Percentiles rank a stretch among this genome's conserved stretches.
Conservation (phyloP, 2,329 filamentous ascomycete genomes). For the Pseudogymnoascus verrucosus region DNA sequence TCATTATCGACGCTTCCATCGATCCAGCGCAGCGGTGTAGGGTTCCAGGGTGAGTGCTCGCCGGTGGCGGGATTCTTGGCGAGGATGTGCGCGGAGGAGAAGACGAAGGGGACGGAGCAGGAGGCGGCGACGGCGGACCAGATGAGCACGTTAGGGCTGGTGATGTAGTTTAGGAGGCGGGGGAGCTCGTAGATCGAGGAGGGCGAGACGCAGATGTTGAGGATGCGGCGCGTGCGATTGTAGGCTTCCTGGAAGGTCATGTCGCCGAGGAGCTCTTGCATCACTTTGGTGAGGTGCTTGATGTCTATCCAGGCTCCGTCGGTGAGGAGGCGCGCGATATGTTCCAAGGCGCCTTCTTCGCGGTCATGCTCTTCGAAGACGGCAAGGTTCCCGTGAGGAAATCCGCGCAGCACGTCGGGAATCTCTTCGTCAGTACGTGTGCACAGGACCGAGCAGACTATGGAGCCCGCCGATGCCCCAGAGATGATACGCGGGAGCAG, state of each 20-base stretch:
- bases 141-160: constrained; percentile 87
- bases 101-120: constrained; percentile 84
- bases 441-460: constrained; percentile 58
- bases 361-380: constrained; percentile 53
- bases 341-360: constrained; percentile 58
- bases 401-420: constrained; percentile 46
- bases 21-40: constrained; percentile 77
- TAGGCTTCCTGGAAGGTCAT: constrained; percentile 95
- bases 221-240: constrained; percentile 82
- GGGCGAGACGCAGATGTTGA: constrained; percentile 90
- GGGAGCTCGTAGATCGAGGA: constrained; percentile 83
- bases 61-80: constrained; percentile 80
- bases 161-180: constrained; percentile 82
- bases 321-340: constrained; percentile 67
- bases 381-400: constrained; percentile 53
- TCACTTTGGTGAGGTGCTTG: constrained; percentile 68
- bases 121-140: constrained; percentile 97
- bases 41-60: constrained; percentile 73
- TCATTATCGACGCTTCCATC: constrained; percentile 95
- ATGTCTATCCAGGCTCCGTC: constrained; percentile 81
- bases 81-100: constrained; percentile 68
- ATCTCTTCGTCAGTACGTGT: constrained; percentile 57
- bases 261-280: constrained; percentile 73
- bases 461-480: constrained; percentile 61
- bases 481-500: constrained; percentile 61